phyloP scores from a whole-genome alignment of 495 filamentous ascomycete genomes.

The Schizothecium vesticola region DNA sequence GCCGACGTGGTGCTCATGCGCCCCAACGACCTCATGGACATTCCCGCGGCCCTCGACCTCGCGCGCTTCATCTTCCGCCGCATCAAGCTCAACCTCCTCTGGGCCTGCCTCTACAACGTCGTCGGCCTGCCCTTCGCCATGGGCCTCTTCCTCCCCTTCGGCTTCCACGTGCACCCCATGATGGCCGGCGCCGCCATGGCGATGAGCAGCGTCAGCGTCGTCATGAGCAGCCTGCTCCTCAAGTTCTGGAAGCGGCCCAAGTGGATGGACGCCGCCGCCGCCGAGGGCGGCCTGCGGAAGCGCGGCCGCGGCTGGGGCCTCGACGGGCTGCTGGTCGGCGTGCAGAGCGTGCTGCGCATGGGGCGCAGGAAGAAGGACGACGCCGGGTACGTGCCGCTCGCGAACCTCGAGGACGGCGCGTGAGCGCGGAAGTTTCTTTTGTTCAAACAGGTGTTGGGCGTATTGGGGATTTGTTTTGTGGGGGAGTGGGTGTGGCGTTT shows the following conservation, averaged over 20 bases:
- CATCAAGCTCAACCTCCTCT: slow-evolving; percentile 88
- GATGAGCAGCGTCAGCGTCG: slow-evolving; percentile 80
- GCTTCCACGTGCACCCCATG: slow-evolving; percentile 86
- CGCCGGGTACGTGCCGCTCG: slow-evolving; percentile 55
- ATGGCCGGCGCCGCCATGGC: slow-evolving; percentile 95
- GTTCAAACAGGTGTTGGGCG: neutral
- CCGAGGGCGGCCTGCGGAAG: slow-evolving; percentile 30
- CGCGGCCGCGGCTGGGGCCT: slow-evolving; percentile 44
- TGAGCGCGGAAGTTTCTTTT: slow-evolving; percentile 5
- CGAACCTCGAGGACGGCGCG: slow-evolving; percentile 37
- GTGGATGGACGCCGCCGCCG: slow-evolving; percentile 80
- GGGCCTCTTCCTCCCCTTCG: slow-evolving; percentile 87
- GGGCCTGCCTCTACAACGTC: slow-evolving; percentile 90
- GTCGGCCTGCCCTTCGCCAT: slow-evolving; percentile 94
- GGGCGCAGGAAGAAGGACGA: slow-evolving; percentile 35
- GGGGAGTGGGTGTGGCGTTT: neutral
- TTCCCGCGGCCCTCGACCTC: slow-evolving; percentile 79
- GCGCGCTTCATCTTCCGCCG: slow-evolving; percentile 80
- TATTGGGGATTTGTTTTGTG: neutral
- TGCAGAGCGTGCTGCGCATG: slow-evolving; percentile 33
- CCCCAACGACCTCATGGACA: slow-evolving; percentile 82
- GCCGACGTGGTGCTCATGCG: slow-evolving; percentile 95
- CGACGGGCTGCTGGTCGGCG: slow-evolving; percentile 33
- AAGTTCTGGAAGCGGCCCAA: slow-evolving; percentile 80
- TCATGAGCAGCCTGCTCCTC: slow-evolving; percentile 73